These are phyloP conservation scores for Aspergillus fijiensis DNA, from an alignment of 2,329 filamentous ascomycete species.

Conservation along the genomic window DNA sequence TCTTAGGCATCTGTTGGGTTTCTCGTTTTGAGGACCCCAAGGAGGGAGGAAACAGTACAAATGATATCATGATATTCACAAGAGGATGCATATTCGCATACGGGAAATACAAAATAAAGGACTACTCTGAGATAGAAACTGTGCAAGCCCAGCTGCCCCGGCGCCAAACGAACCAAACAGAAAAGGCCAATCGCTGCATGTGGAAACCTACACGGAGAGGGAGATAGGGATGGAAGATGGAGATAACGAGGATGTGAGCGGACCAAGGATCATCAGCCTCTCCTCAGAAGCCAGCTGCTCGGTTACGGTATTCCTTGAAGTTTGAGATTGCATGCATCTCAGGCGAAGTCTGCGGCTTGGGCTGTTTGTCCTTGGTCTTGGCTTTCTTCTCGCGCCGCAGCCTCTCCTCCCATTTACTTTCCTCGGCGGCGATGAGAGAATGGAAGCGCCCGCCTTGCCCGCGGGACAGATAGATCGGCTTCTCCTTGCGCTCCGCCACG, in stretches of 20 bases:
- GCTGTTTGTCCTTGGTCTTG: conserved; percentile 24
- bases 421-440: conserved; percentile 51
- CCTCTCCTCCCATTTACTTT: conserved; percentile 51
- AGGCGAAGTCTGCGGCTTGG: conserved; percentile 11
- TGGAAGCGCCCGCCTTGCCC: conserved; percentile 54
- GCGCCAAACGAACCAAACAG: neutral
- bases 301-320: conserved; percentile 48
- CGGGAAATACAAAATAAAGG: neutral
- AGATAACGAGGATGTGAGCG: neutral
- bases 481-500: conserved; percentile 63
- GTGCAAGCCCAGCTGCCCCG: neutral
- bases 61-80: neutral
- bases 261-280: neutral
- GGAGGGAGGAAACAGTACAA: neutral
- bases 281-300: conserved; percentile 30
- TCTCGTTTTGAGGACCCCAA: too few relatives aligned
- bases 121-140: neutral
- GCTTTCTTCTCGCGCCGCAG: conserved; percentile 34
- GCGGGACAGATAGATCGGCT: conserved; percentile 52
- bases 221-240: neutral
- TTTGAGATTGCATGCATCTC: conserved; percentile 27
- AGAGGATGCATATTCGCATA: neutral
- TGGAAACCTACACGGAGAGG: neutral
- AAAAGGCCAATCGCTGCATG: neutral
- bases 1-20: too few relatives aligned